These are phyloP conservation scores for Apiotrichum sp. DNA, from an alignment of 1,284 basidiomycete species.

Conservation along the genomic window DNA sequence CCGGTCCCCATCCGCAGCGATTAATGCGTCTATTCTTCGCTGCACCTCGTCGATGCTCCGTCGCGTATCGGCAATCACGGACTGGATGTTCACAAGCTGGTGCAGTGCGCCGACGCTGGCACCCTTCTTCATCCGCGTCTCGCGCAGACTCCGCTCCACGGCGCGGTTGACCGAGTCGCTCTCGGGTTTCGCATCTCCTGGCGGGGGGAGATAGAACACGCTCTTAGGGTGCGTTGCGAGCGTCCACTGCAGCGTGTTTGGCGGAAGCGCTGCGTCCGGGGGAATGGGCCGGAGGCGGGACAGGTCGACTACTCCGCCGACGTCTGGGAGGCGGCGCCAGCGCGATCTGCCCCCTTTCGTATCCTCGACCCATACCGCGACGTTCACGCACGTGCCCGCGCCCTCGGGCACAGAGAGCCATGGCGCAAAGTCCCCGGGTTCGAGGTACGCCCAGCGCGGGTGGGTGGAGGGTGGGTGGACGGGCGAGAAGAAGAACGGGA, in stretches of 20 bases:
- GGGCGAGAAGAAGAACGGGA: slow-evolving; percentile 46
- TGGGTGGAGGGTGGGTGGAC: slow-evolving; percentile 41
- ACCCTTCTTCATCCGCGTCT: slow-evolving; percentile 46
- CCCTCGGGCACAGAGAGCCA: slow-evolving; percentile 33
- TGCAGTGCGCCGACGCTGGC: slow-evolving; percentile 38
- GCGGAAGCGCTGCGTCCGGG: slow-evolving; percentile 4
- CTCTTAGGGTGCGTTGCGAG: slow-evolving; percentile 22
- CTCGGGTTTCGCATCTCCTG: background rate
- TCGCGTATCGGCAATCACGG: slow-evolving; percentile 62
- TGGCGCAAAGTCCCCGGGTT: slow-evolving; percentile 38
- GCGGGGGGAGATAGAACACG: slow-evolving; percentile 24
- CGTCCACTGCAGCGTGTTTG: slow-evolving; percentile 33
- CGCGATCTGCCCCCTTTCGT: too few species aligned
- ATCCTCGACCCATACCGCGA: slow-evolving; percentile 42
- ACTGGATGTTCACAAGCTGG: slow-evolving; percentile 60
- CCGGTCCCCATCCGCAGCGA: slow-evolving; percentile 50
- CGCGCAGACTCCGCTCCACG: slow-evolving; percentile 40
- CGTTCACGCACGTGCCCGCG: slow-evolving; percentile 21
- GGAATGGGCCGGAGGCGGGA: slow-evolving; percentile 2
- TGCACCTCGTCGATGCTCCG: slow-evolving; percentile 56
- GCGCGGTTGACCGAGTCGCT: slow-evolving; percentile 13
- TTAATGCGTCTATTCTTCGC: slow-evolving; percentile 53
- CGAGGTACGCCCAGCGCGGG: slow-evolving; percentile 37
- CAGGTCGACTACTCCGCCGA: slow-evolving; percentile 8
- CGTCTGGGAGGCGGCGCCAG: slow-evolving; percentile 5